phyloP scores from a whole-genome alignment of 192 early-diverging fungal genomes.

The Phycomyces nitens region DNA sequence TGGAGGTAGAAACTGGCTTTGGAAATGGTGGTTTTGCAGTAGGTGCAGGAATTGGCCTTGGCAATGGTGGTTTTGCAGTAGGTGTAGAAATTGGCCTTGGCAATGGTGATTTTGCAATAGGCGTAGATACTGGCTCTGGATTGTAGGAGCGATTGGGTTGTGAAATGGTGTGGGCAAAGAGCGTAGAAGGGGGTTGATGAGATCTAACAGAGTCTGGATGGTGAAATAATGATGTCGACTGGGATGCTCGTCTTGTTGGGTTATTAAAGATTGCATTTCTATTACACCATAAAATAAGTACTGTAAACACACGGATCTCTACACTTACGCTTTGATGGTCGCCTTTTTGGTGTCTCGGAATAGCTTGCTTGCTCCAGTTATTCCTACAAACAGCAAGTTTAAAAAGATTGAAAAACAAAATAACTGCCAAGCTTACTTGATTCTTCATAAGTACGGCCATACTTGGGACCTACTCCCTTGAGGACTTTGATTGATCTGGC shows the following conservation, averaged over 20 bases:
- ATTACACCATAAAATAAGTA: neutral
- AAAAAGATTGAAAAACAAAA: neutral
- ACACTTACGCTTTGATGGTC: slow-evolving; percentile 8
- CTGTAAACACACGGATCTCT: neutral
- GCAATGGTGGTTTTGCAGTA: no score
- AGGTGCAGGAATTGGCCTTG: no score
- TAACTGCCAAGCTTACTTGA: neutral
- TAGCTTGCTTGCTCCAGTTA: neutral
- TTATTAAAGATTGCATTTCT: slow-evolving; percentile 2
- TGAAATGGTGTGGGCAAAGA: no score
- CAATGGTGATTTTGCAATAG: no score
- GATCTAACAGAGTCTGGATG: neutral
- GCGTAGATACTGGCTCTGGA: no score
- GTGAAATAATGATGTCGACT: neutral
- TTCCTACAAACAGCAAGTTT: neutral
- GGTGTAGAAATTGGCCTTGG: no score
- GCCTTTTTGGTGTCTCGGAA: slow-evolving; percentile 7
- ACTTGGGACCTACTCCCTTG: neutral
- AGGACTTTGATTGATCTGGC: slow-evolving; percentile 18
- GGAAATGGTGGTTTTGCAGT: no score
- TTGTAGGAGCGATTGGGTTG: no score
- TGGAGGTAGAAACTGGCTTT: no score
- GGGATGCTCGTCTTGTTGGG: slow-evolving; percentile 1
- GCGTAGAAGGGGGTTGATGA: neutral
- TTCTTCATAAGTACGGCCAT: slow-evolving; percentile 3